Conservation (phyloP, 2,329 filamentous ascomycete genomes). For the Aspergillus tubingensis region DNA sequence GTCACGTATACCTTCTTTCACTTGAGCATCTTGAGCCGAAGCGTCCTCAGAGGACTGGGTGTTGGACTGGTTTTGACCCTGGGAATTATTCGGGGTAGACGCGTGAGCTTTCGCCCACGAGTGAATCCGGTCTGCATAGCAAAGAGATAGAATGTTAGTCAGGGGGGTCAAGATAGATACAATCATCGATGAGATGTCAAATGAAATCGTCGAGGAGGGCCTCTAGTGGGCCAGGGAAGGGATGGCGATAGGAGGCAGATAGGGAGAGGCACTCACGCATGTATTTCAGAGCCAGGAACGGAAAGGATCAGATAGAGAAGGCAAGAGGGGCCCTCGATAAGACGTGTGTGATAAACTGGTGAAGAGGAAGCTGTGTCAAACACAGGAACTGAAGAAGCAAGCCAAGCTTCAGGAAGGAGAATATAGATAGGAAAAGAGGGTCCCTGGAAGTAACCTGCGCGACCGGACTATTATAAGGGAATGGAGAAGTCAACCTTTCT, state of each 20-base stretch:
- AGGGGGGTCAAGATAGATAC: not conserved
- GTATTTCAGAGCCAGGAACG: conserved; percentile 34
- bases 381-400: conserved; percentile 10
- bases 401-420: conserved; percentile 20
- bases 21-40: conserved; percentile 29
- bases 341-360: conserved; percentile 2
- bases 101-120: conserved; percentile 47
- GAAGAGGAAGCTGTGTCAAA: conserved; percentile 6
- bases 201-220: too few relatives aligned
- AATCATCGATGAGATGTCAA: not conserved
- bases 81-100: conserved; percentile 22
- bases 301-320: conserved; percentile 9
- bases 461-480: conserved; percentile 12
- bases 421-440: conserved; percentile 1
- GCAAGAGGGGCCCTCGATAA: not conserved
- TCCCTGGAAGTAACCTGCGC: not conserved
- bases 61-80: conserved; percentile 1
- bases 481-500: not conserved
- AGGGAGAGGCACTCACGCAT: conserved; percentile 33
- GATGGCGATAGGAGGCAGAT: not conserved
- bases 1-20: conserved; percentile 26
- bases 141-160: not conserved
- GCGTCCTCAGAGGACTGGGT: conserved; percentile 11
- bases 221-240: conserved; percentile 2
- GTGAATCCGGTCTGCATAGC: conserved; percentile 36